phyloP scores from a whole-genome alignment of 1,139 yeast species.

The Scheffersomyces cryptocercus region DNA sequence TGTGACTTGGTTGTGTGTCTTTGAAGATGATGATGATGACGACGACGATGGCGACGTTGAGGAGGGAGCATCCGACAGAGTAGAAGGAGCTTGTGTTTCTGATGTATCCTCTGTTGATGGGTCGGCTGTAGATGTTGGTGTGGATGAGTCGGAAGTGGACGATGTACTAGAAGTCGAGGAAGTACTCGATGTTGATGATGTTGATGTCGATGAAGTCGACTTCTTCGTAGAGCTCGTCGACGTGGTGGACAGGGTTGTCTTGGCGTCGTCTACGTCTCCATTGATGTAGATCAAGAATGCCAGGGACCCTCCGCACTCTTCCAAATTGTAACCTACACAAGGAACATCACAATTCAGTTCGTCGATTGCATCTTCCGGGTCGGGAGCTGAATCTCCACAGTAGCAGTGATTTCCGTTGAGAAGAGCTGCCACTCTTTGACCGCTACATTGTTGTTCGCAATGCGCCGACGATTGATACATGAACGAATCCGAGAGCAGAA shows the following conservation, averaged over 20 bases:
- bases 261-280: conserved; percentile 25
- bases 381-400: conserved; percentile 55
- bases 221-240: conserved; percentile 14
- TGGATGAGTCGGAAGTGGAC: conserved; percentile 9
- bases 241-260: conserved; percentile 11
- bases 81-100: conserved; percentile 6
- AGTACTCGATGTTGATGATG: conserved; percentile 12
- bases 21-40: conserved; percentile 9
- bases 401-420: conserved; percentile 56
- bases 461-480: conserved; percentile 53
- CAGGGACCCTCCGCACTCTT: conserved; percentile 63
- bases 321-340: conserved; percentile 60
- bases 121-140: conserved; percentile 8
- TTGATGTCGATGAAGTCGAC: conserved; percentile 11
- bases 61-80: conserved; percentile 12
- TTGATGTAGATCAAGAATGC: conserved; percentile 52
- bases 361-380: conserved; percentile 26
- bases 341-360: conserved; percentile 42
- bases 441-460: conserved; percentile 50
- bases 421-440: conserved; percentile 53
- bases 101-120: conserved; percentile 14
- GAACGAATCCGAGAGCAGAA: conserved; percentile 31
- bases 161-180: conserved; percentile 10
- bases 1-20: conserved; percentile 17
- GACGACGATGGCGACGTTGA: conserved; percentile 11